Evolutionary conservation across 1,284 basidiomycete genomes (phyloP), one percentile per base, ranked within the genome.

Genomic region (Rhodofomes roseus): DNA sequence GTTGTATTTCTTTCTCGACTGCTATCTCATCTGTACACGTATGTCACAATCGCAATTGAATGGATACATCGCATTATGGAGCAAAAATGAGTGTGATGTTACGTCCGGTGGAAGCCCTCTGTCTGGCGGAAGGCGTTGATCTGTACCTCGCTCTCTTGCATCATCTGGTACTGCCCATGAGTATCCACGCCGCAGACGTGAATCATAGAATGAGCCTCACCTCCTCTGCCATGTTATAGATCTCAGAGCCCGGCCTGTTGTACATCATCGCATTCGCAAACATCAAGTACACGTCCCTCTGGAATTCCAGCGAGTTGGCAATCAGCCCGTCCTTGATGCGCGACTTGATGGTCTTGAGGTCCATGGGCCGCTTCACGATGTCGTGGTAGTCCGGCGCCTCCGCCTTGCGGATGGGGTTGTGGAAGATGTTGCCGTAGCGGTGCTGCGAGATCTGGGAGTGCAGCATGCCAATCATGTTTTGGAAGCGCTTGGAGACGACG

Each of bases 231-330:
- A 96, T 93, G 55, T 81, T 81, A 67, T 89, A 86, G 12, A 96
- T 89, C 70, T 93, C 90, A 23, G 88, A 90, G 4, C 86, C 87
- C 1, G 90, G 89, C 44, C 87, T 81, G 65, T 98, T 98, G 73
- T 94, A 98, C 90, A 97, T 93, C 82, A 95, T 89, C 14, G 95
- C 93, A 70, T 98, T 98, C 37, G 94, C 92, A 73, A 96, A 96
- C 89, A 98, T 94, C 60, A 97, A 78, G 68, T 87, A 90, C 7
- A 96, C 85, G 67, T 97, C 95, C 62, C 93, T 80, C 72, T 95
- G 90, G 69, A 92, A 95, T 71, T 97, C 94, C 41, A 88, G 80
- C 2, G 92, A 90, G 62, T 84, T 93, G 4, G 81, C 77, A 52
- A 96, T 92, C 2, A 83, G 67, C 0, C 94, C 94, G 67, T 95